Evolutionary conservation across 2,329 filamentous ascomycete genomes (phyloP).

Genomic region (Ceratocystiopsis brevicomis): DNA sequence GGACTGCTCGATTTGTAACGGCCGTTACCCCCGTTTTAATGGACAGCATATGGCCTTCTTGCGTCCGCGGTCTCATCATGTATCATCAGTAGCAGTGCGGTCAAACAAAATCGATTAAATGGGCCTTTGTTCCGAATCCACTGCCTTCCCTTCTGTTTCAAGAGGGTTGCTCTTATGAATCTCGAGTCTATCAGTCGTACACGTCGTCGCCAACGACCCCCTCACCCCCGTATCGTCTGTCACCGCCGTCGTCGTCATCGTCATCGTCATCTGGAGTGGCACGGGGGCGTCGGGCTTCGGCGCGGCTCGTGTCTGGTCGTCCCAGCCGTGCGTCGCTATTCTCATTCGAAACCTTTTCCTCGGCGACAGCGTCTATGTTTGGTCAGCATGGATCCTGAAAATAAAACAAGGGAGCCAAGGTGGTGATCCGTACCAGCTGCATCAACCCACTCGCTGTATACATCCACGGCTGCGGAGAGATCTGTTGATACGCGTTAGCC

Average conservation of each 20-base stretch:
- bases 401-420: not conserved
- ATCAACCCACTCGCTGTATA: conserved; percentile 97
- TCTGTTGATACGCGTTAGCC: conserved; percentile 29
- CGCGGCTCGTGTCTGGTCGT: conserved; percentile 2
- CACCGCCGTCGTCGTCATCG: conserved; percentile 29
- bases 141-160: too few species aligned
- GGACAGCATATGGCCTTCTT: too few species aligned
- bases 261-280: not conserved
- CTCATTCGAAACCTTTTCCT: conserved; percentile 19
- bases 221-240: conserved; percentile 32
- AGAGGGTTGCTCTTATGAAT: too few species aligned
- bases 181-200: conserved; percentile 25
- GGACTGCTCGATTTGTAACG: too few species aligned
- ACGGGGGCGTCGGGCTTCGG: not conserved
- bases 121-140: too few species aligned
- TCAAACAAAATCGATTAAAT: too few species aligned
- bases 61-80: too few species aligned
- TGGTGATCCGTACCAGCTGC: conserved; percentile 37
- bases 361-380: conserved; percentile 29
- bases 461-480: conserved; percentile 77
- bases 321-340: not conserved
- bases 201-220: conserved; percentile 36
- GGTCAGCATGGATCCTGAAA: not conserved
- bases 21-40: too few species aligned
- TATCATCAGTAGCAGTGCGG: too few species aligned